Percentiles rank a stretch among this genome's conserved stretches.
Conservation (phyloP, 306 rosid species). For the Rosa persica region DNA sequence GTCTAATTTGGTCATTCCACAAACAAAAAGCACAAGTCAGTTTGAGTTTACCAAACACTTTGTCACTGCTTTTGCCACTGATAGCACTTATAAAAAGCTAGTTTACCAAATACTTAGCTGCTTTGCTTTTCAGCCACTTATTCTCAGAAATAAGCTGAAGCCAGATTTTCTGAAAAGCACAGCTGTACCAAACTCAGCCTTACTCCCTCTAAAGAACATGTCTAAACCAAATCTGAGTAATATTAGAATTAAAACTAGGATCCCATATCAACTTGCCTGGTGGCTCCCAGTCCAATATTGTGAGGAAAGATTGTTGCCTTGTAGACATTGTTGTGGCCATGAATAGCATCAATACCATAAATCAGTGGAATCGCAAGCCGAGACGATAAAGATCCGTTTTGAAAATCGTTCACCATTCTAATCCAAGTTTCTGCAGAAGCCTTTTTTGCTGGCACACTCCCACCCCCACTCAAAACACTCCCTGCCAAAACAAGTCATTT, state of each 20-base stretch:
- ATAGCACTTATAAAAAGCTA: no score
- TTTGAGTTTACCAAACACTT: no score
- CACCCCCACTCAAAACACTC: constrained; percentile 41
- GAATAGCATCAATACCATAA: constrained; percentile 12
- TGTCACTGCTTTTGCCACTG: no score
- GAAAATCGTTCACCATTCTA: constrained; percentile 36
- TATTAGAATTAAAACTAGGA: not conserved
- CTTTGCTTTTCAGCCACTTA: no score
- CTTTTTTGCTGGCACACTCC: constrained; percentile 26
- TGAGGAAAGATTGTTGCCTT: constrained; percentile 33
- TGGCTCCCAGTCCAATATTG: constrained; percentile 44
- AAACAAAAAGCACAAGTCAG: no score
- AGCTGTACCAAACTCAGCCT: no score
- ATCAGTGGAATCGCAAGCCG: constrained; percentile 40
- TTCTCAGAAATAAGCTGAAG: no score
- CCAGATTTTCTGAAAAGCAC: no score
- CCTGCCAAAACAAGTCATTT: constrained; percentile 16
- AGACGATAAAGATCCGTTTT: constrained; percentile 30
- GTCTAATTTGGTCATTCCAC: no score
- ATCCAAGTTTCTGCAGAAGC: constrained; percentile 40
- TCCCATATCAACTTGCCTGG: constrained; percentile 30
- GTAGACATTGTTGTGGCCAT: not conserved
- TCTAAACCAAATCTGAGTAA: no score
- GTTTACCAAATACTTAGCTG: no score
- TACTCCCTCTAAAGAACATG: not conserved